phyloP scores from a whole-genome alignment of 1,139 yeast genomes.

The Hanseniaspora uvarum region DNA sequence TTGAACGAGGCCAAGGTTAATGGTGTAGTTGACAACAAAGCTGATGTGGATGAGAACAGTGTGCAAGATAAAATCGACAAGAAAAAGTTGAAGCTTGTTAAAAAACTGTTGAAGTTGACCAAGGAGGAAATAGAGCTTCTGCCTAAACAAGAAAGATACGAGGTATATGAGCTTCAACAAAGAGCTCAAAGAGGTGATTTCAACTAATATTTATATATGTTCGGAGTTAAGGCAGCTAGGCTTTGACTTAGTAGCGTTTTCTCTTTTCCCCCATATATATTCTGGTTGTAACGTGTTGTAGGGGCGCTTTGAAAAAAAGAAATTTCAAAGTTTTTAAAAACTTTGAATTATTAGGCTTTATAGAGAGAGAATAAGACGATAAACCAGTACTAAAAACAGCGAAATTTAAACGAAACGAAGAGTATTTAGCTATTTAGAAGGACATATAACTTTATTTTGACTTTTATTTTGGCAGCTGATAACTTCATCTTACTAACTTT shows the following conservation, averaged over 20 bases:
- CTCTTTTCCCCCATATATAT: no score
- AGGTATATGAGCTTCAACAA: slow-evolving; percentile 31
- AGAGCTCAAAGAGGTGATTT: slow-evolving; percentile 31
- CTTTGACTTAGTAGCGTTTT: not conserved
- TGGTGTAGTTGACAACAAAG: slow-evolving; percentile 2
- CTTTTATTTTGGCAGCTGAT: not conserved
- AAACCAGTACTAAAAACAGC: no score
- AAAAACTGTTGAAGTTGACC: slow-evolving; percentile 47
- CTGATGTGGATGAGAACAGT: slow-evolving; percentile 22
- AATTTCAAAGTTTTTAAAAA: no score
- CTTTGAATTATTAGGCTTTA: no score
- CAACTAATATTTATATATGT: slow-evolving; percentile 20
- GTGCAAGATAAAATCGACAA: slow-evolving; percentile 37
- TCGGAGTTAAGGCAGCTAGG: no score
- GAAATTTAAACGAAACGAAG: no score
- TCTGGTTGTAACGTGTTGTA: no score
- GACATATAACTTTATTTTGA: no score
- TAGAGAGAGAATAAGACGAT: no score
- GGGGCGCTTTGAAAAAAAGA: no score
- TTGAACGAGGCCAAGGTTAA: slow-evolving; percentile 7
- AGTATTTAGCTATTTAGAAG: no score
- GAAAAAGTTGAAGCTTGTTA: slow-evolving; percentile 45
- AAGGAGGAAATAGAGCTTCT: slow-evolving; percentile 54
- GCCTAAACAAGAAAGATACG: slow-evolving; percentile 47
- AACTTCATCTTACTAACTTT: not conserved